These are phyloP conservation scores for Apophysomyces elegans DNA, from an alignment of 371 early-diverging fungal species.

Conservation along the genomic window DNA sequence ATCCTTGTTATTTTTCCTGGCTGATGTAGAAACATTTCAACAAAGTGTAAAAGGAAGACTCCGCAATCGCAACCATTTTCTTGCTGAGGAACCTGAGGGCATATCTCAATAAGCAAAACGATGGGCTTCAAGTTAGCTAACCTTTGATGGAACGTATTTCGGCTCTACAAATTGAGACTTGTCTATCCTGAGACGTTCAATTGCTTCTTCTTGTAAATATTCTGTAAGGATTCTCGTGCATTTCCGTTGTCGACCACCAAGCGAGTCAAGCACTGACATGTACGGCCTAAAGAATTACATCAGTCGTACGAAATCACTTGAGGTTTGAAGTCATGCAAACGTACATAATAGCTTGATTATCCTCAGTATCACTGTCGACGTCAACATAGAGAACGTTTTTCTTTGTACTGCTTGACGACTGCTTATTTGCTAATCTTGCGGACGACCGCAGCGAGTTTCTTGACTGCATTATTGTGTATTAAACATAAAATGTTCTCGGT, in stretches of 20 bases:
- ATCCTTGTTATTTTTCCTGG: conserved; percentile 4
- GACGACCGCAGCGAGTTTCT: background rate
- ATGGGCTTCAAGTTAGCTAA: conserved; percentile 27
- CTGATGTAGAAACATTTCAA: conserved; percentile 47
- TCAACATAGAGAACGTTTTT: background rate
- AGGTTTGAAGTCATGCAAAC: background rate
- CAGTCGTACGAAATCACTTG: background rate
- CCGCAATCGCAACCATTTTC: conserved; percentile 71
- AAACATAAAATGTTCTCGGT: background rate
- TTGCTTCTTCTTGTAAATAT: conserved; percentile 42
- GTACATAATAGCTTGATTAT: background rate
- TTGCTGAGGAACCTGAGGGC: conserved; percentile 51
- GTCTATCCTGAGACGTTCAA: conserved; percentile 25
- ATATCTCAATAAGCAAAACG: conserved; percentile 4
- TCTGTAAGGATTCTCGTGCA: conserved; percentile 42
- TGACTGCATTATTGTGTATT: background rate
- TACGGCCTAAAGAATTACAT: conserved; percentile 23
- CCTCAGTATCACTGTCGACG: background rate
- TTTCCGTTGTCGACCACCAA: conserved; percentile 46
- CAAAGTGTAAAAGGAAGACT: conserved; percentile 60
- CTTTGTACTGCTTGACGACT: background rate
- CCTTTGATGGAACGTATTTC: conserved; percentile 16
- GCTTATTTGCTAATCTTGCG: background rate
- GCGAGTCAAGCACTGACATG: conserved; percentile 59
- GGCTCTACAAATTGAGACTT: conserved; percentile 7